These are phyloP conservation scores for Lagerstroemia speciosa DNA, from an alignment of 345 rosid genomes.

Conservation along the genomic window DNA sequence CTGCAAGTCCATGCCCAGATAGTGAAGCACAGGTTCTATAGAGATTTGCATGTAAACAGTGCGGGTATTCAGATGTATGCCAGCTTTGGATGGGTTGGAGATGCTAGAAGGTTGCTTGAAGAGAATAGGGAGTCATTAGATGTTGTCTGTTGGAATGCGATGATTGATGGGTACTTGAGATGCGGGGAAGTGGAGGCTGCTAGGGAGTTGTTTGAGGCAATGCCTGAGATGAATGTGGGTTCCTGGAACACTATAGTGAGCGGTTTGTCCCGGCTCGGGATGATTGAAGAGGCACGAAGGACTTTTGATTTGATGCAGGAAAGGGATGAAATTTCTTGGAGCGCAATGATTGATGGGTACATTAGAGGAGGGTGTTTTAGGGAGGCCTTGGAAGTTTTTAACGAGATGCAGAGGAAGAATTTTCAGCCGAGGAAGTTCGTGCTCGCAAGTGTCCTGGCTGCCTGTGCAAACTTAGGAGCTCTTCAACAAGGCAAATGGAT, in stretches of 20 bases:
- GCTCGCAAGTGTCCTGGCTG: slow-evolving; percentile 63
- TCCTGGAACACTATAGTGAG: slow-evolving; percentile 69
- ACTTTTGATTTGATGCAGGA: slow-evolving; percentile 30
- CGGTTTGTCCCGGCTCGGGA: slow-evolving; percentile 43
- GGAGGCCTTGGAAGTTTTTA: slow-evolving; percentile 60
- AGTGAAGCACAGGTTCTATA: slow-evolving; percentile 28
- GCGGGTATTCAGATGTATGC: slow-evolving; percentile 50
- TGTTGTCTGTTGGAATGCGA: slow-evolving; percentile 36
- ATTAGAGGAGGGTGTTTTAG: slow-evolving; percentile 44
- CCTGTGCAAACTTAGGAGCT: slow-evolving; percentile 73
- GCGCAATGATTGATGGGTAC: slow-evolving; percentile 41
- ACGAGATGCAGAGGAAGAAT: slow-evolving; percentile 50
- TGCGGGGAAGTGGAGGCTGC: slow-evolving; percentile 60
- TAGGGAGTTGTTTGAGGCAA: slow-evolving; percentile 44
- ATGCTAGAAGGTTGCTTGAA: slow-evolving; percentile 29
- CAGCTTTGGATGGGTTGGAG: slow-evolving; percentile 17
- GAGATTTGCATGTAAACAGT: slow-evolving; percentile 34
- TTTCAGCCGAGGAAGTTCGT: slow-evolving; percentile 65
- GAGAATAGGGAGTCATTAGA: slow-evolving; percentile 25
- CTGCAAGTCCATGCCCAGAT: slow-evolving; percentile 32
- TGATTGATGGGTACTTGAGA: slow-evolving; percentile 58
- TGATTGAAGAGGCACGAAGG: slow-evolving; percentile 32
- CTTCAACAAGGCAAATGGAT: slow-evolving; percentile 79
- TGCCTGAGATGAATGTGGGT: slow-evolving; percentile 52
- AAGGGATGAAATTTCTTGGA: slow-evolving; percentile 43